Conservation (phyloP, 1,139 yeast genomes). For the Saccharomyces hybrid region DNA sequence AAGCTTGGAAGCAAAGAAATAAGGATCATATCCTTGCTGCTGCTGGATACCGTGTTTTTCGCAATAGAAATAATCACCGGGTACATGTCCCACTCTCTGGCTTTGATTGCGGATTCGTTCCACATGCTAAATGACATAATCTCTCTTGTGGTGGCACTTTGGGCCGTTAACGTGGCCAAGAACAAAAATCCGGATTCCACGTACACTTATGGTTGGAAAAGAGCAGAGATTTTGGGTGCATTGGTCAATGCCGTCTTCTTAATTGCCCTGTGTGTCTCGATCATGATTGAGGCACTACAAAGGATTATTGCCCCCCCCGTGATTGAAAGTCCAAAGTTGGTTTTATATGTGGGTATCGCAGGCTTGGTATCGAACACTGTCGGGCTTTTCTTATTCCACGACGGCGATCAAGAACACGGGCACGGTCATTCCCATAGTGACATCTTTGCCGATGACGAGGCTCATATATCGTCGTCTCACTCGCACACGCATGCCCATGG, state of each 20-base stretch:
- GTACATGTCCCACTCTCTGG: slow-evolving; percentile 84
- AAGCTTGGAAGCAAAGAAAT: slow-evolving; percentile 45
- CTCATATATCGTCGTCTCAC: slow-evolving; percentile 86
- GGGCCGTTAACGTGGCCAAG: slow-evolving; percentile 93
- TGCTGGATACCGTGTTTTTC: slow-evolving; percentile 75
- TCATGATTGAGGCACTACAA: slow-evolving; percentile 87
- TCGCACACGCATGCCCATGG: slow-evolving; percentile 50
- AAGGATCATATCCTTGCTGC: slow-evolving; percentile 64
- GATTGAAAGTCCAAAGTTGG: slow-evolving; percentile 71
- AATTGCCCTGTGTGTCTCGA: slow-evolving; percentile 85
- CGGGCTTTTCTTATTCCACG: slow-evolving; percentile 85
- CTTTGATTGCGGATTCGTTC: slow-evolving; percentile 90
- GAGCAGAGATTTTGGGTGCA: slow-evolving; percentile 94
- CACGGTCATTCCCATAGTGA: slow-evolving; percentile 12
- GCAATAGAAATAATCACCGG: slow-evolving; percentile 78
- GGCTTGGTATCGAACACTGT: slow-evolving; percentile 77
- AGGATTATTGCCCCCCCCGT: slow-evolving; percentile 75
- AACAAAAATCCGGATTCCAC: slow-evolving; percentile 75
- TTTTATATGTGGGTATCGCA: slow-evolving; percentile 70
- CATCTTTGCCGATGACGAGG: neutral
- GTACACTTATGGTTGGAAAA: slow-evolving; percentile 93
- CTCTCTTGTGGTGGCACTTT: slow-evolving; percentile 79
- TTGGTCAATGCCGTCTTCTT: slow-evolving; percentile 90
- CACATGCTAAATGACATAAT: slow-evolving; percentile 96
- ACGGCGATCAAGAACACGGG: slow-evolving; percentile 65